Base-by-base conservation (phyloP, 768 basidiomycete species). In the Lentinula sp. region DNA sequence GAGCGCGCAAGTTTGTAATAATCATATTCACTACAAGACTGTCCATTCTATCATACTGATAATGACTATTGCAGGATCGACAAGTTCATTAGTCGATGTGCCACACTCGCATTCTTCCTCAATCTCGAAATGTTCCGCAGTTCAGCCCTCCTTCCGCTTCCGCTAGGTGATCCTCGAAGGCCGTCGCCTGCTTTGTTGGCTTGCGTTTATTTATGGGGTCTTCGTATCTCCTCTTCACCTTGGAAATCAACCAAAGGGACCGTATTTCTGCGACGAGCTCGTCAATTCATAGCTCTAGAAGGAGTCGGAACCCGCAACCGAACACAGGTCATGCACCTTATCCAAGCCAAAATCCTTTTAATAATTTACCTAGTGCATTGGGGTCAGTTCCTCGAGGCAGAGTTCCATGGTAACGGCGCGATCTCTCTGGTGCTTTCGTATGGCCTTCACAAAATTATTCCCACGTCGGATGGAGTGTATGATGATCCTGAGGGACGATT, bases 21-120 rank as follows among this genome's bases (percentile, higher is more conserved):
- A 28, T 28, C 28, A n/a, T 43, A 1, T 43, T n/a, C 42, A 7
- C 42, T 16, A 6, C 16, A 43, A 43, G 1, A 43, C 15, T 16
- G 16, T n/a, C 16, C 16, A 16, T 43, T 15, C n/a, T 2, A 6
- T 43, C 16, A 6, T 5, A 43, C 42, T 18, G n/a, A 43, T 6
- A n/a, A 43, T 43, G 39, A 2, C 3, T 4, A 4, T 43, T 7
- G 16, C n/a, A 43, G 42, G 16, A 43, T 43, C 16, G 42, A 43
- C 16, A n/a, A 7, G 6, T 43, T 43, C 42, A 4, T 43, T 6
- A 16, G 42, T n/a, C 42, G 42, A n/a, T n/a, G 42, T 16, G 16
- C 42, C 16, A 43, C 42, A 43, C 42, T 43, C 42, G 42, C 42
- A n/a, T 80, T 85, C 59, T 87, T 85, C 69, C 74, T 88, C 49